Evolutionary conservation across 345 rosid genomes (phyloP).

Genomic region (Kernera saxatilis): DNA sequence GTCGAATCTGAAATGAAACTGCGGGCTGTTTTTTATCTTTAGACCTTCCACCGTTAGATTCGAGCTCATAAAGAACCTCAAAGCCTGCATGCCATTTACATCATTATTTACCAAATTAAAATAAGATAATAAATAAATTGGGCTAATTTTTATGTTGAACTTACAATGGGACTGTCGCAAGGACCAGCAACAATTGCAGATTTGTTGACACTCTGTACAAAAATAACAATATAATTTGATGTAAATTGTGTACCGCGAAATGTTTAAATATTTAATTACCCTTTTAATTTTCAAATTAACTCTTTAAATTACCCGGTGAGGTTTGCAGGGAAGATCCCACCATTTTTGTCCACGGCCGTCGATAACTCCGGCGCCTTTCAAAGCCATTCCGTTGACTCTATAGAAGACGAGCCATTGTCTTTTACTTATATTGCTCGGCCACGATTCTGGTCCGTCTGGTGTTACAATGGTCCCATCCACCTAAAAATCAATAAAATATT

Average conservation of each 20-base stretch:
- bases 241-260: background rate
- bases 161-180: constrained; percentile 90
- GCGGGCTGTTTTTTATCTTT: constrained; percentile 63
- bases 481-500: background rate
- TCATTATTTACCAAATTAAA: background rate
- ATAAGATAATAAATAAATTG: background rate
- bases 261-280: constrained; percentile 32
- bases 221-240: background rate
- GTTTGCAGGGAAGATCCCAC: constrained; percentile 99
- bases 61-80: constrained; percentile 65
- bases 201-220: constrained; percentile 55
- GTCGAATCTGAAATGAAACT: constrained; percentile 75
- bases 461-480: constrained; percentile 60
- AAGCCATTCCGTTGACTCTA: constrained; percentile 60
- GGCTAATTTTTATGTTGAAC: constrained; percentile 4
- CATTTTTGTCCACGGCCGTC: constrained; percentile 92
- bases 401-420: constrained; percentile 94
- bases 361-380: constrained; percentile 78
- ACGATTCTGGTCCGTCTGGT: constrained; percentile 68
- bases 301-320: constrained; percentile 70
- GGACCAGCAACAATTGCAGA: constrained; percentile 59
- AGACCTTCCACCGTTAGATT: constrained; percentile 69
- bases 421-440: constrained; percentile 70
- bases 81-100: constrained; percentile 32
- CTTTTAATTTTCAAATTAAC: too few species aligned